Base-by-base conservation (phyloP, 176 grass and related monocot species). In the Oryza officinalis region DNA sequence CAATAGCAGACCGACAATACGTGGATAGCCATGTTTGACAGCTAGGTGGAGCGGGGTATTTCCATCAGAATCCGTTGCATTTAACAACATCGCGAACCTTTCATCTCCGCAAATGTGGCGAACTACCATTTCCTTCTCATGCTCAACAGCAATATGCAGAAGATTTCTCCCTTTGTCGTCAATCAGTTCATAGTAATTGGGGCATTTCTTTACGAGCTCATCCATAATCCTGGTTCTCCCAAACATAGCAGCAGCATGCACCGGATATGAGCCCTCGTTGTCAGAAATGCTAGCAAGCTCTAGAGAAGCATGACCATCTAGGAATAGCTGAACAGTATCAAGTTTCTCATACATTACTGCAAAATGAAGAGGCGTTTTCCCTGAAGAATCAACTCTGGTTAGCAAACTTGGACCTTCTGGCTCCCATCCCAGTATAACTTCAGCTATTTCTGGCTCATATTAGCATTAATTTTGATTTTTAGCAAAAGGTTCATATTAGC, bases 11-110 rank as follows among this genome's bases (percentile, higher is more conserved):
- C 13, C 17, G 10, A 85, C 40, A 40, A 84, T 85, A 10, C 14
- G 0, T 14, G 65, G 44, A 22, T 22, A 0, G 4, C 43, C 65
- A 4, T 27, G 1, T 54, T 57, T 38, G 6, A 57, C 86, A 25
- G 82, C 86, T 2, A 92, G 40, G 82, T 92, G 86, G 1, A 92
- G 71, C 0, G 86, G 44, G 0, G 90, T 92, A 20, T 92, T 86
- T 43, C 86, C 90, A 27, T 88, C 27, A 13, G 1, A 11, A 52
- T 92, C 82, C 0, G n/a, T 71, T 0, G 82, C 82, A 43, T 92
- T 92, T 26, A 79, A 0, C 28, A 85, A 23, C 20, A 33, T 69
- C 0, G 2, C 59, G 8, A 88, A 25, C 13, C 0, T 33, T 4
- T 5, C 37, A 4, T 69, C 22, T 12, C 59, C 33, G 40, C 77